Evolutionary conservation across 345 rosid species (phyloP).

Genomic region (Gossypium raimondii): DNA sequence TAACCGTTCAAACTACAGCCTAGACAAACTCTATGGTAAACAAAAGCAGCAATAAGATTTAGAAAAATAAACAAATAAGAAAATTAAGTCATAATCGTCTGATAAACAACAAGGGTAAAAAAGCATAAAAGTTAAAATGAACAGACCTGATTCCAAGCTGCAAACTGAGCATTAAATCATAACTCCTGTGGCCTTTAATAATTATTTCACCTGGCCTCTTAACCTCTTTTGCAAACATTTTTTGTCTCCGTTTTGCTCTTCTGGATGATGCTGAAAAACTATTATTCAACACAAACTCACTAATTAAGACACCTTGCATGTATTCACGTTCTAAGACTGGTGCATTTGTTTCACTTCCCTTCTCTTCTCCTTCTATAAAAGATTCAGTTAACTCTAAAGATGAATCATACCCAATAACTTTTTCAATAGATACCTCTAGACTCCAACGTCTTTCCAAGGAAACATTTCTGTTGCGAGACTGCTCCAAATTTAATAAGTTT

Average conservation of each 20-base stretch:
- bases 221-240: constrained; percentile 67
- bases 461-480: constrained; percentile 62
- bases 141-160: constrained; percentile 92
- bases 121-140: neutral
- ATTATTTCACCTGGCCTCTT: constrained; percentile 93
- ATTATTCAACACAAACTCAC: constrained; percentile 72
- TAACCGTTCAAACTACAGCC: neutral
- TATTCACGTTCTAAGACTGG: constrained; percentile 91
- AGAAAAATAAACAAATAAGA: constrained; percentile 9
- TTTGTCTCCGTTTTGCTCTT: constrained; percentile 66
- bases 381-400: constrained; percentile 50
- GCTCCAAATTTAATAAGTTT: constrained; percentile 70
- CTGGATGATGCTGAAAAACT: constrained; percentile 66
- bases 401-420: constrained; percentile 79
- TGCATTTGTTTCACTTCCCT: constrained; percentile 32
- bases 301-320: constrained; percentile 94
- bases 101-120: neutral
- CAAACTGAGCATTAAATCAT: constrained; percentile 91
- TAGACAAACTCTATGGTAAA: neutral
- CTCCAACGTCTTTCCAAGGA: constrained; percentile 96
- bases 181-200: constrained; percentile 94
- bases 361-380: constrained; percentile 36
- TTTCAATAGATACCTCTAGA: constrained; percentile 94
- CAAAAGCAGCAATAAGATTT: neutral
- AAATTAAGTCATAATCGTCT: neutral